Percentiles rank a stretch among this genome's conserved stretches.
phyloP scores from a whole-genome alignment of 2,329 filamentous ascomycete genomes.

The Fusarium palustre region DNA sequence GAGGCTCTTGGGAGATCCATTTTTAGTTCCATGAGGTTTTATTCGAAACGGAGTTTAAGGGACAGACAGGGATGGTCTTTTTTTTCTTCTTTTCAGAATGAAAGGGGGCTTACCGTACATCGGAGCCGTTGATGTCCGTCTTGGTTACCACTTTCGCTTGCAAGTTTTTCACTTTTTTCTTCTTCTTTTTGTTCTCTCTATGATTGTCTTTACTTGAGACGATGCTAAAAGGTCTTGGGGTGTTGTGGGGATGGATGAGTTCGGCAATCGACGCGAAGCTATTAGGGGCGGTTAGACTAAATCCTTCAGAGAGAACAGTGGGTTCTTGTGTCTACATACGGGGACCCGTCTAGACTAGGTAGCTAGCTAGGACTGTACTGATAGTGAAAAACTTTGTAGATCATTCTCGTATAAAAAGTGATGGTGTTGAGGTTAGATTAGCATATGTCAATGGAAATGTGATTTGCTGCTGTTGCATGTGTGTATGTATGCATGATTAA shows the following conservation, averaged over 20 bases:
- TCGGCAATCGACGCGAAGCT: slow-evolving; percentile 29
- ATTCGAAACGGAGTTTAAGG: not conserved
- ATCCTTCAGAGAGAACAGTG: slow-evolving; percentile 12
- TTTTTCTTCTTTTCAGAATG: not conserved
- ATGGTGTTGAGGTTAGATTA: slow-evolving; percentile 24
- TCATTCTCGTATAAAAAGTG: not conserved
- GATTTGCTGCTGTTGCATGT: not conserved
- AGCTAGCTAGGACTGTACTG: not conserved
- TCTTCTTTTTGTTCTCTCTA: not conserved
- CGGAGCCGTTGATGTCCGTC: slow-evolving; percentile 4
- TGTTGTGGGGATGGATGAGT: slow-evolving; percentile 3
- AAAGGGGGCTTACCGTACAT: slow-evolving; percentile 18
- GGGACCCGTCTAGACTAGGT: no score
- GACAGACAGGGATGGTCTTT: not conserved
- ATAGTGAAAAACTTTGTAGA: not conserved
- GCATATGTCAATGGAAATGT: slow-evolving; percentile 17
- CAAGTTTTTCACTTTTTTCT: not conserved
- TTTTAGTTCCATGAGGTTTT: not conserved
- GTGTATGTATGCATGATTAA: not conserved
- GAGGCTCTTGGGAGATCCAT: not conserved
- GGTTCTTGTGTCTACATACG: not conserved
- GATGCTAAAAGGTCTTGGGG: not conserved
- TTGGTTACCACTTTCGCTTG: not conserved
- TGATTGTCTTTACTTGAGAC: not conserved
- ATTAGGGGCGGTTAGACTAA: not conserved